phyloP scores from a whole-genome alignment of 2,329 filamentous ascomycete genomes.

The Trichoderma sp. region DNA sequence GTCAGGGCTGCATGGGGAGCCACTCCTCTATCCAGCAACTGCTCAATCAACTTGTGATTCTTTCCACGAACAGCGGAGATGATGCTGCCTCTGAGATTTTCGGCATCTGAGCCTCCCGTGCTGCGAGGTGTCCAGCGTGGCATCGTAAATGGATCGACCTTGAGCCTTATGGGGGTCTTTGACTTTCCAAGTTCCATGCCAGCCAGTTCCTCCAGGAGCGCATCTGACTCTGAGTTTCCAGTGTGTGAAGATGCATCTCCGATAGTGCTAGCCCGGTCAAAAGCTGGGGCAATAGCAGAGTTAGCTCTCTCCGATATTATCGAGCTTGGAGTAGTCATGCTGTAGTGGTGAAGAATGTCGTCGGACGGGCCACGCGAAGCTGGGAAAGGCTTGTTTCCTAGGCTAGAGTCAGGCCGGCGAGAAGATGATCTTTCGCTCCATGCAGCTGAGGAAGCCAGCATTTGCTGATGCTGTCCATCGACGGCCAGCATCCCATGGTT shows the following conservation, averaged over 20 bases:
- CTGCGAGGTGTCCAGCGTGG: constrained; percentile 50
- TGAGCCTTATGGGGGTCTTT: constrained; percentile 36
- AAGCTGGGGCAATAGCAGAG: background rate
- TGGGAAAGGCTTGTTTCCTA: constrained; percentile 1
- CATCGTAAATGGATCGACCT: constrained; percentile 52
- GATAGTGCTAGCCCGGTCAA: constrained; percentile 12
- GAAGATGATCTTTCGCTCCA: constrained; percentile 13
- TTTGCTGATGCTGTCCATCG: background rate
- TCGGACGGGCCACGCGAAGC: background rate
- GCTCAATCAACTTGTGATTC: constrained; percentile 58
- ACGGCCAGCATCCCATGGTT: background rate
- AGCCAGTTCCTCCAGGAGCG: constrained; percentile 5
- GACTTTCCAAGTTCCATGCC: constrained; percentile 1
- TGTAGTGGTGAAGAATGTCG: constrained; percentile 4
- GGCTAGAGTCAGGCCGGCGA: constrained; percentile 7
- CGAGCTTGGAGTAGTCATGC: constrained; percentile 1
- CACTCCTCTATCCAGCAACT: constrained; percentile 60
- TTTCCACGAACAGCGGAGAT: constrained; percentile 56
- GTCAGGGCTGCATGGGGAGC: constrained; percentile 53
- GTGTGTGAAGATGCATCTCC: constrained; percentile 6
- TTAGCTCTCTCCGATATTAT: background rate
- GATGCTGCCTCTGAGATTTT: constrained; percentile 41
- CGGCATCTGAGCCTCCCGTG: constrained; percentile 23
- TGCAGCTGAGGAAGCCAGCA: background rate
- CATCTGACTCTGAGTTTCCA: constrained; percentile 2